phyloP scores from a whole-genome alignment of 1,284 basidiomycete species.

The Marasmius sp. region DNA sequence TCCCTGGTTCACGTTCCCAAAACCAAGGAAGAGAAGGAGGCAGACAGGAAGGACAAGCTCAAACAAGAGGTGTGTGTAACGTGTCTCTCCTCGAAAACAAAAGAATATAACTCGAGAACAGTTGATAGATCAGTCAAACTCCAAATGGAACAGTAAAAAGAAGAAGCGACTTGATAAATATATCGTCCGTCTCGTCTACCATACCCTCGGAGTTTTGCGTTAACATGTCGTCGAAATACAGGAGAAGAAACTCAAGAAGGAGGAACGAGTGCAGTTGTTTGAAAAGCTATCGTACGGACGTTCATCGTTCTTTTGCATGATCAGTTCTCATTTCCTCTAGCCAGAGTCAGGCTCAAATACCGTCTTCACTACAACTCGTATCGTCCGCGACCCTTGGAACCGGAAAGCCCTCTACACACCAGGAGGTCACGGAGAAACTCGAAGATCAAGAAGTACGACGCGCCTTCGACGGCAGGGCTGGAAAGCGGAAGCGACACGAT shows the following conservation, averaged over 20 bases:
- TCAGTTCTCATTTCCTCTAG: slow-evolving; percentile 41
- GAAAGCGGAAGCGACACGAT: slow-evolving; percentile 46
- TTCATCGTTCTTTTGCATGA: slow-evolving; percentile 2
- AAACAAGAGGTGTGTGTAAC: slow-evolving; percentile 55
- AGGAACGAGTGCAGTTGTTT: slow-evolving; percentile 71
- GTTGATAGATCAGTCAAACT: slow-evolving; percentile 61
- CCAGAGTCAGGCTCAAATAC: slow-evolving; percentile 69
- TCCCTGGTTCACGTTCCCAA: slow-evolving; percentile 58
- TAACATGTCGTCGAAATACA: slow-evolving; percentile 26
- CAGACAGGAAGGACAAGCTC: slow-evolving; percentile 58
- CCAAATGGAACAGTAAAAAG: slow-evolving; percentile 77
- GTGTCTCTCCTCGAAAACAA: slow-evolving; percentile 5
- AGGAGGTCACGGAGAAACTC: slow-evolving; percentile 52
- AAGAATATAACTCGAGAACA: slow-evolving; percentile 21
- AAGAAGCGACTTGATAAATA: slow-evolving; percentile 83
- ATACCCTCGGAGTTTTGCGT: not conserved
- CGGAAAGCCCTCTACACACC: slow-evolving; percentile 58
- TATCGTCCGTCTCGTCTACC: slow-evolving; percentile 52
- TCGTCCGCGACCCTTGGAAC: slow-evolving; percentile 81
- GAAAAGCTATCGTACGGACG: slow-evolving; percentile 73
- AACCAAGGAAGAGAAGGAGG: slow-evolving; percentile 59
- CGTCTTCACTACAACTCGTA: slow-evolving; percentile 57
- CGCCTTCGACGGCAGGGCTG: slow-evolving; percentile 45
- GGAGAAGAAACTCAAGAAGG: slow-evolving; percentile 87
- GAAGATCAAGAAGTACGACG: slow-evolving; percentile 64